Percentiles rank a stretch among this genome's conserved stretches.
phyloP scores from a whole-genome alignment of 2,329 filamentous ascomycete genomes.

The Diaporthe ilicicola region DNA sequence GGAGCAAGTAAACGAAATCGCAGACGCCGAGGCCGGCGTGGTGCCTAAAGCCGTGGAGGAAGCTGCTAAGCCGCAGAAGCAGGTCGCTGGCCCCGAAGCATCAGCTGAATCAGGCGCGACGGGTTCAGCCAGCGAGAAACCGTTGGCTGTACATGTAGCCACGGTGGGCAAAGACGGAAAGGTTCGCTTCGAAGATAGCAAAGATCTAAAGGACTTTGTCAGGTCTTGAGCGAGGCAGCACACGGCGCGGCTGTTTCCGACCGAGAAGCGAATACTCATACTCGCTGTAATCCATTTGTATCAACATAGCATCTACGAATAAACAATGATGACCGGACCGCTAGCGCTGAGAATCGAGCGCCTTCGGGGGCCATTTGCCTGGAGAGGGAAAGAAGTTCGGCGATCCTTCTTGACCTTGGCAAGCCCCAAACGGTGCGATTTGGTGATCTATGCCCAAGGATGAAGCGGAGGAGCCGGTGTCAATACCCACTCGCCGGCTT shows the following conservation, averaged over 20 bases:
- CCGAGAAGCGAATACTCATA: neutral
- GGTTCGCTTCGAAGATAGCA: slow-evolving; percentile 70
- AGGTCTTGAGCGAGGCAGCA: slow-evolving; percentile 41
- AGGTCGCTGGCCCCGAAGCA: slow-evolving; percentile 30
- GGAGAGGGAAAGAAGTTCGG: neutral
- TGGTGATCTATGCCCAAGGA: neutral
- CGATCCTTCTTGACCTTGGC: neutral
- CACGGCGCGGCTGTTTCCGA: neutral
- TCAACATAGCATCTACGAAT: slow-evolving; percentile 14
- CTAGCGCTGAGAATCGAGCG: too few species aligned
- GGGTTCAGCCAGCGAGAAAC: slow-evolving; percentile 44
- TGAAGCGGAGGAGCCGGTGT: too few species aligned
- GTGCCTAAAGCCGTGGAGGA: slow-evolving; percentile 67
- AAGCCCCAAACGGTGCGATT: neutral
- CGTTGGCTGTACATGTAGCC: slow-evolving; percentile 62
- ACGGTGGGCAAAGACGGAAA: slow-evolving; percentile 69
- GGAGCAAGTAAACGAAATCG: slow-evolving; percentile 89
- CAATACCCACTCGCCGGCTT: neutral
- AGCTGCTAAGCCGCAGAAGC: slow-evolving; percentile 48
- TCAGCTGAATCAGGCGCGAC: slow-evolving; percentile 33
- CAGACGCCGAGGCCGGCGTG: slow-evolving; percentile 78
- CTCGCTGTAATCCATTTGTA: slow-evolving; percentile 25
- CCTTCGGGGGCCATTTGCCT: neutral
- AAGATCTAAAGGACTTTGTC: slow-evolving; percentile 65
- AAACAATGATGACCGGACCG: neutral